These are phyloP conservation scores for Tricholoma sp. DNA, from an alignment of 768 basidiomycete species.

Conservation along the genomic window DNA sequence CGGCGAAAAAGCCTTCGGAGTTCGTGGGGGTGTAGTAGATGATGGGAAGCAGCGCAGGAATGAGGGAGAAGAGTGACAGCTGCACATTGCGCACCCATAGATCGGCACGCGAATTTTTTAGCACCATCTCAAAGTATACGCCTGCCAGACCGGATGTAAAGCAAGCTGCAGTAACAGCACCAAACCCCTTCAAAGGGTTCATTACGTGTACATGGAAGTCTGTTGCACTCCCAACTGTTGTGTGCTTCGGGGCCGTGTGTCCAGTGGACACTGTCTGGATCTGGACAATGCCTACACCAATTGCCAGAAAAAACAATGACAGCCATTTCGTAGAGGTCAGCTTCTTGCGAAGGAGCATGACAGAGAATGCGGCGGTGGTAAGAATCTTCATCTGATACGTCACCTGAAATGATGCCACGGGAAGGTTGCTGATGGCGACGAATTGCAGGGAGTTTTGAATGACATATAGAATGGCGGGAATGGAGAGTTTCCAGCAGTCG, in stretches of 20 bases:
- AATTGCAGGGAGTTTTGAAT: slow-evolving; percentile 98
- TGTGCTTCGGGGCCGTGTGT: slow-evolving; percentile 21
- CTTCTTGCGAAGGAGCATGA: slow-evolving; percentile 72
- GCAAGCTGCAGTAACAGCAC: slow-evolving; percentile 81
- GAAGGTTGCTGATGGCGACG: slow-evolving; percentile 91
- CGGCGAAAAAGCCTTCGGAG: slow-evolving; percentile 45
- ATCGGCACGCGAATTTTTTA: slow-evolving; percentile 79
- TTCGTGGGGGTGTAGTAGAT: slow-evolving; percentile 43
- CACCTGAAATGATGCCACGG: slow-evolving; percentile 96
- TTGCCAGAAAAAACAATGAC: slow-evolving; percentile 79
- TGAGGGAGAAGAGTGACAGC: slow-evolving; percentile 82
- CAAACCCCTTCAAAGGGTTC: slow-evolving; percentile 78
- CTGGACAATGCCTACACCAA: slow-evolving; percentile 93
- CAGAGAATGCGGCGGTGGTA: slow-evolving; percentile 92
- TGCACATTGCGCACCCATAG: slow-evolving; percentile 91
- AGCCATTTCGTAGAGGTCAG: slow-evolving; percentile 80
- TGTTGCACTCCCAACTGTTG: slow-evolving; percentile 63
- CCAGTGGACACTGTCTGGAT: slow-evolving; percentile 61
- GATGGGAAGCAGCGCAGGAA: slow-evolving; percentile 84
- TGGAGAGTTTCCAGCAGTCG: slow-evolving; percentile 97
- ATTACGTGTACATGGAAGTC: slow-evolving; percentile 70
- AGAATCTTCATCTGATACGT: slow-evolving; percentile 99
- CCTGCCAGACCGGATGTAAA: slow-evolving; percentile 88
- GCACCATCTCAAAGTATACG: slow-evolving; percentile 92
- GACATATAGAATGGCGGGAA: slow-evolving; percentile 92